Base-by-base conservation (phyloP, 1,284 basidiomycete genomes). In the Leccinum fuscescens region DNA sequence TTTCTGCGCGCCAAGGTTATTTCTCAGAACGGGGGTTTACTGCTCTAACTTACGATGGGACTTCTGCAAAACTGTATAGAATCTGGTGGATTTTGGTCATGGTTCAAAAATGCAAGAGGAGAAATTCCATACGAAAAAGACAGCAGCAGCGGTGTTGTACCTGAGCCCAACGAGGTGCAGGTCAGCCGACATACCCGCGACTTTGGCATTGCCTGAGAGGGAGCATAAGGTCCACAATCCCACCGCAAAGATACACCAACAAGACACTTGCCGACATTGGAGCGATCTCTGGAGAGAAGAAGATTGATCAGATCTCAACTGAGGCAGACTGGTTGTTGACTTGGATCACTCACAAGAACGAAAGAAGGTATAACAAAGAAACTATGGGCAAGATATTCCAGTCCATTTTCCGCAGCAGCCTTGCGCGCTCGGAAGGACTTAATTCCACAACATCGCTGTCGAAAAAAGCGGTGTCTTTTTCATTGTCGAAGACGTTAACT, bases 341-440 rank as follows among this genome's bases (percentile, higher is more conserved):
- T 44, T 24, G 35, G 6, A 44, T 17, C 33, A 72, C 82, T 70
- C 64, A 84, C 82, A 83, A 66, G 67, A 83, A 84, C 2, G 79
- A 83, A 58, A 83, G 78, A 46, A 89, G 77, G 68, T 88, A 88
- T n/a, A 89, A 74, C 27, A 86, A 66, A 6, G 81, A 79, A 46
- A 84, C 76, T 35, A 82, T 76, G 3, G 83, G 83, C 31, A 84
- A 64, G 8, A 85, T 65, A 63, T 83, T 78, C 58, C 73, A 62
- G 60, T 85, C 83, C 50, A 84, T 69, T 66, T 83, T 85, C 54
- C 80, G 73, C 58, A 83, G 66, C 7, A 82, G 67, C 56, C 68
- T 76, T 15, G 68, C 63, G 42, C 69, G 72, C 59, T 78, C 76
- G 17, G 53, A 62, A 44, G 75, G 70, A 11, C 66, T 66, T 48